Conservation (phyloP, 192 early-diverging fungal species). For the Chytriomyces sp. region DNA sequence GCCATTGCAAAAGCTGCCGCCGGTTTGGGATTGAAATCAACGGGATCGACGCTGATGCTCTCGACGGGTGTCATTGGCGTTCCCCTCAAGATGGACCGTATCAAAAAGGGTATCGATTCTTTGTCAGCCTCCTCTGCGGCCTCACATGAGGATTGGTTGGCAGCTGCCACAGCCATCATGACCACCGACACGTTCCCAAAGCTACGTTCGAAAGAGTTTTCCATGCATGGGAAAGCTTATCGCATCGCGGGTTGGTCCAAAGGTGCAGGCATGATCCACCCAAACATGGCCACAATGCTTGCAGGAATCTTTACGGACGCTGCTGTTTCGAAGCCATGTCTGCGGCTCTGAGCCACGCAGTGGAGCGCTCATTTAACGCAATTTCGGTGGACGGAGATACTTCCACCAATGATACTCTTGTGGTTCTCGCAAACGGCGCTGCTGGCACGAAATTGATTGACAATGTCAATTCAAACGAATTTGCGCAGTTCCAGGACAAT, state of each 20-base stretch:
- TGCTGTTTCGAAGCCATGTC: slow-evolving; percentile 61
- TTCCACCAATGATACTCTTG: slow-evolving; percentile 94
- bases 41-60: slow-evolving; percentile 73
- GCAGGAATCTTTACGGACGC: slow-evolving; percentile 87
- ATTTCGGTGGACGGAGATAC: slow-evolving; percentile 96
- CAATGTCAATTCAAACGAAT: slow-evolving; percentile 56
- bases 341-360: slow-evolving; percentile 81
- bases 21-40: slow-evolving; percentile 49
- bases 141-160: slow-evolving; percentile 76
- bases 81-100: slow-evolving; percentile 81
- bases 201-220: slow-evolving; percentile 52
- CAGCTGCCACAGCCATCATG: slow-evolving; percentile 87
- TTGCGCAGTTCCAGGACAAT: slow-evolving; percentile 67
- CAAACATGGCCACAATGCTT: slow-evolving; percentile 97
- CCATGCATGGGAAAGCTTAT: slow-evolving; percentile 50
- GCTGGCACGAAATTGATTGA: slow-evolving; percentile 44
- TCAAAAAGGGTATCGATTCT: slow-evolving; percentile 67
- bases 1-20: slow-evolving; percentile 68
- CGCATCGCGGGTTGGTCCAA: slow-evolving; percentile 94
- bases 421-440: slow-evolving; percentile 86
- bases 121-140: slow-evolving; percentile 27
- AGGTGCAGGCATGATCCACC: slow-evolving; percentile 99
- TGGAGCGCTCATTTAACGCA: slow-evolving; percentile 92
- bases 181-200: slow-evolving; percentile 99
- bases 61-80: slow-evolving; percentile 98